Evolutionary conservation across 192 early-diverging fungal species (phyloP), one percentile per base, ranked within the genome.

Genomic region (Mortierella alpina): DNA sequence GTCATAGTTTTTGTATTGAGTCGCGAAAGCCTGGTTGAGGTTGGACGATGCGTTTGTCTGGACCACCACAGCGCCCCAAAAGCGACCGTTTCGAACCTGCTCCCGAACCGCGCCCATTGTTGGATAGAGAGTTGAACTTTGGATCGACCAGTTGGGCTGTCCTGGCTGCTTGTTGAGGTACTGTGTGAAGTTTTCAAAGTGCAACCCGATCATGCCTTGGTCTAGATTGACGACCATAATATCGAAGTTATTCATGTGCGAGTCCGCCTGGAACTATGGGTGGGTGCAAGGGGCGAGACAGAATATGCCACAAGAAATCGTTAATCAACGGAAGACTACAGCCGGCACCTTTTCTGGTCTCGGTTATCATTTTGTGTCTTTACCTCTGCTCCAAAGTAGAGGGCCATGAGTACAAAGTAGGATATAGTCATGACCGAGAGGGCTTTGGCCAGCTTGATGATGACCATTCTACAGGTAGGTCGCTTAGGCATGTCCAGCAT

Each of bases 381-480:
- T 72, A 79, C 76, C 69, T 79, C 76, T 8, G 76, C 76, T 23
- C 55, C 76, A 52, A 70, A 79, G 46, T 79, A 79, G 7, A 79
- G 46, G 5, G 76, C 63, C 76, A 79, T 79, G 20, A 79, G 52
- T 6, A 44, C 64, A 57, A 79, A 62, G 53, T 79, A 79, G 4
- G 69, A 71, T 18, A 79, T 50, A 5, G 58, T 52, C 76, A 79
- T 79, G 15, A 79, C 76, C 5, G 17, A 58, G 17, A 79, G 56
- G 12, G 72, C 76, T 20, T 79, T 79, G 68, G 54, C 7, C n/a
- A 72, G 44, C 53, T 79, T 79, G 50, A 61, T 51, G 18, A 66
- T 48, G 5, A 79, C 68, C 31, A 66, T 31, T 31, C 41, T 49
- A 64, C 76, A 71, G 4, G 63, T 66, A 0, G 76, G 76, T 14